Conservation (phyloP, 169 alveolate genomes). For the Plasmodium ovale region DNA sequence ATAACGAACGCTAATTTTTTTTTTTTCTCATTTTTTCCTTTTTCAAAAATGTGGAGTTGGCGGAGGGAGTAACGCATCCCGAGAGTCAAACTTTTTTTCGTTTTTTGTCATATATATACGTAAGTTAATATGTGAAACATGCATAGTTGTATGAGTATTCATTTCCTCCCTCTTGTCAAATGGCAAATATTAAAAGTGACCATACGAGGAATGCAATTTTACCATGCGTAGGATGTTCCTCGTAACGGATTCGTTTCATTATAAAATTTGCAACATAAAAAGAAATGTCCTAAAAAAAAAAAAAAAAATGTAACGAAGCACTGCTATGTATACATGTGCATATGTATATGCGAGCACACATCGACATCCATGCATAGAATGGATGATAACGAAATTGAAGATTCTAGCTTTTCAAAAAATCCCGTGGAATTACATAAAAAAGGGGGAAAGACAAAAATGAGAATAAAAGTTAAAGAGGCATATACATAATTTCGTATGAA, state of each 20-base stretch:
- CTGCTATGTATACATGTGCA: background rate
- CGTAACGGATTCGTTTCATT: background rate
- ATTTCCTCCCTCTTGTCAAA: no score
- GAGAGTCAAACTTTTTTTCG: background rate
- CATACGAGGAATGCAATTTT: background rate
- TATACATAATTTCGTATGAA: background rate
- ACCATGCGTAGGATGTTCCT: background rate
- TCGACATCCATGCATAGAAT: background rate
- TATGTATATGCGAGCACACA: background rate
- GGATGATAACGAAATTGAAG: no score
- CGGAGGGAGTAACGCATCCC: background rate
- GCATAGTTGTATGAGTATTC: no score
- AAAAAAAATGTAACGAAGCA: background rate
- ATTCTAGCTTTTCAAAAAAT: no score
- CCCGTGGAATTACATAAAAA: no score
- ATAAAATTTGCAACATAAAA: background rate
- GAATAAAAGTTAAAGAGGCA: no score
- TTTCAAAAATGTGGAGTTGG: background rate
- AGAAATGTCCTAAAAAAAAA: background rate
- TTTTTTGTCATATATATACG: background rate
- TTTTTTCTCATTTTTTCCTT: no score
- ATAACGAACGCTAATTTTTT: no score
- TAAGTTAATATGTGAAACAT: no score
- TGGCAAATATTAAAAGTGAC: background rate
- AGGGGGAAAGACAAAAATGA: no score